phyloP scores from a whole-genome alignment of 306 rosid species.

The Castanea sativa region DNA sequence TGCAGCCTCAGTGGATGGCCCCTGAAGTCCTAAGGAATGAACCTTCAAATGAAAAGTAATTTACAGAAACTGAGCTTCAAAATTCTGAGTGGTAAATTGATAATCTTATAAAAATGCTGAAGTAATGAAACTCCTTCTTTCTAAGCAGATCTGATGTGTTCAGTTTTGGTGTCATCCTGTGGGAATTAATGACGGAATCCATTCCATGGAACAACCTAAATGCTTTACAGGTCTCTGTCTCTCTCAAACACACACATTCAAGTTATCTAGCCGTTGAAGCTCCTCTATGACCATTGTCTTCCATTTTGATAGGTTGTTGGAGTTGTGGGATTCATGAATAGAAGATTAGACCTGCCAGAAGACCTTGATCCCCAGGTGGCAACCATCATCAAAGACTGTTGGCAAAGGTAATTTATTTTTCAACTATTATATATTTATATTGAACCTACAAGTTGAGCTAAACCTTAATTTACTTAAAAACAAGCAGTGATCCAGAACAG shows the following conservation, averaged over 20 bases:
- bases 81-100: not conserved
- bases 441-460: slow-evolving; percentile 23
- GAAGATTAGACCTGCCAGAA: slow-evolving; percentile 69
- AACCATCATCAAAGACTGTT: slow-evolving; percentile 61
- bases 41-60: slow-evolving; percentile 76
- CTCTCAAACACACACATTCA: slow-evolving; percentile 1
- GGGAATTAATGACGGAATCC: slow-evolving; percentile 70
- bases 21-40: slow-evolving; percentile 79
- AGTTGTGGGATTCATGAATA: slow-evolving; percentile 80
- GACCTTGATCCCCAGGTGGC: slow-evolving; percentile 57
- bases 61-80: slow-evolving; percentile 19
- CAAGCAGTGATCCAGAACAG: slow-evolving; percentile 55
- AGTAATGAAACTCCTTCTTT: slow-evolving; percentile 11
- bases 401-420: slow-evolving; percentile 49
- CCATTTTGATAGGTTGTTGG: slow-evolving; percentile 63
- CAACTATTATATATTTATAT: not conserved
- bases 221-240: slow-evolving; percentile 58
- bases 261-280: not conserved
- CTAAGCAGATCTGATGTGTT: slow-evolving; percentile 68
- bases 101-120: slow-evolving; percentile 5
- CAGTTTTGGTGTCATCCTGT: slow-evolving; percentile 73
- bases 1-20: slow-evolving; percentile 91
- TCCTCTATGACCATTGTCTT: slow-evolving; percentile 15
- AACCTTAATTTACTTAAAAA: slow-evolving; percentile 17
- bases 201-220: slow-evolving; percentile 68